Percentiles rank a stretch among this genome's conserved stretches.
Conservation (phyloP, 106 monocot genomes). For the Iris macrosiphon region DNA sequence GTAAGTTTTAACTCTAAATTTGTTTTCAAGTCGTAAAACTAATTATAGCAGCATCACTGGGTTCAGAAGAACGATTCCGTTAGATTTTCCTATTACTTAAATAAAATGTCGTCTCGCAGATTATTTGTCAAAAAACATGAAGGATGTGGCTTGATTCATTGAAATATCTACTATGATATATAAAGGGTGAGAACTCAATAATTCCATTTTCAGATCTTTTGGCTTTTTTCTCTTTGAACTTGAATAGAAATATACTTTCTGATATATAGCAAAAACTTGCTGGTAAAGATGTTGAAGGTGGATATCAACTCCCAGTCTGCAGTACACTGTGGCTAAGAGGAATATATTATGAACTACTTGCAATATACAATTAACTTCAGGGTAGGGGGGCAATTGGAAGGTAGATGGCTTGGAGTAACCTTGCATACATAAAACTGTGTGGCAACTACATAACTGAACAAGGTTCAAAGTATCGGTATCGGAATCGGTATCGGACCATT, state of each 20-base stretch:
- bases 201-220: constrained; percentile 1
- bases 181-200: neutral
- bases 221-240: neutral
- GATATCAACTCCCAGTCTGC: neutral
- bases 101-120: neutral
- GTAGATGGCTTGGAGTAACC: neutral
- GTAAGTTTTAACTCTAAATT: neutral
- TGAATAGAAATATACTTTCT: neutral
- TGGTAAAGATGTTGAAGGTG: neutral
- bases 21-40: neutral
- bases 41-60: neutral
- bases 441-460: too few relatives aligned
- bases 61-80: neutral
- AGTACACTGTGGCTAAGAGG: neutral
- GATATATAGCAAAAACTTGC: too few relatives aligned
- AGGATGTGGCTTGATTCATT: neutral
- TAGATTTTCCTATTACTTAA: neutral
- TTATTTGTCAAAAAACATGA: neutral
- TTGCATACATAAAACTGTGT: too few relatives aligned
- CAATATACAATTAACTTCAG: neutral
- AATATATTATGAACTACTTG: neutral
- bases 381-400: neutral
- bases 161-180: neutral
- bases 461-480: too few relatives aligned
- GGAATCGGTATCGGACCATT: too few relatives aligned